phyloP scores from a whole-genome alignment of 192 early-diverging fungal species.

The Allomyces javanicus region DNA sequence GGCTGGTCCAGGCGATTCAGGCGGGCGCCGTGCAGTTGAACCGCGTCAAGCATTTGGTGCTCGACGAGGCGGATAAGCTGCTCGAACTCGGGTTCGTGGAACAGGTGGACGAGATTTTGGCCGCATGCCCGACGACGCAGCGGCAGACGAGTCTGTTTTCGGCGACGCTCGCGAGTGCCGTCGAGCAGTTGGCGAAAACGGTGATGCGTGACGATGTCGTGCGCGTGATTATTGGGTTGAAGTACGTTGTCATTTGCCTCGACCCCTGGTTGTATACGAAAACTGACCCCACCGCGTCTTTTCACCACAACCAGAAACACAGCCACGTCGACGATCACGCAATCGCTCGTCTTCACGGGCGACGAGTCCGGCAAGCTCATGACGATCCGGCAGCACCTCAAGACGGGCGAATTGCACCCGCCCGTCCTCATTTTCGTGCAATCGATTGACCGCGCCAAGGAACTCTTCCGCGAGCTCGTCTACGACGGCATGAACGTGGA shows the following conservation, averaged over 20 bases:
- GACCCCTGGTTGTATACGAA: too few relatives aligned
- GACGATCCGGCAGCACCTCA: constrained; percentile 72
- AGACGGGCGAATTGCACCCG: constrained; percentile 55
- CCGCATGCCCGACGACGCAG: constrained; percentile 50
- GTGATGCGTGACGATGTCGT: constrained; percentile 78
- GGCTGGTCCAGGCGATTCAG: constrained; percentile 74
- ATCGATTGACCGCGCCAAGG: constrained; percentile 89
- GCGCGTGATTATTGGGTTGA: constrained; percentile 67
- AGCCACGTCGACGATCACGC: constrained; percentile 76
- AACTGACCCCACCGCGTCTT: too few relatives aligned
- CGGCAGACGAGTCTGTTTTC: constrained; percentile 76
- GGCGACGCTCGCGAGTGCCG: constrained; percentile 78
- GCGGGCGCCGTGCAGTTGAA: constrained; percentile 53
- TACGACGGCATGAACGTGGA: constrained; percentile 97
- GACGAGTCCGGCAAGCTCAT: constrained; percentile 86
- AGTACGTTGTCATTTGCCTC: constrained; percentile 18
- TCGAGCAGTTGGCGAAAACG: constrained; percentile 76
- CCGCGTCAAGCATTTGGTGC: constrained; percentile 47
- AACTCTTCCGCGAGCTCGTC: constrained; percentile 86
- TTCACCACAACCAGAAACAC: constrained; percentile 38
- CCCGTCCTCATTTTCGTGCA: constrained; percentile 93
- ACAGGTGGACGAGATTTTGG: constrained; percentile 72
- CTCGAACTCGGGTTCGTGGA: constrained; percentile 68
- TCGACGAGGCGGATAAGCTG: constrained; percentile 72
- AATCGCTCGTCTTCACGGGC: constrained; percentile 75